phyloP scores from a whole-genome alignment of 495 filamentous ascomycete genomes.

The Pseudevernia furfuracea region DNA sequence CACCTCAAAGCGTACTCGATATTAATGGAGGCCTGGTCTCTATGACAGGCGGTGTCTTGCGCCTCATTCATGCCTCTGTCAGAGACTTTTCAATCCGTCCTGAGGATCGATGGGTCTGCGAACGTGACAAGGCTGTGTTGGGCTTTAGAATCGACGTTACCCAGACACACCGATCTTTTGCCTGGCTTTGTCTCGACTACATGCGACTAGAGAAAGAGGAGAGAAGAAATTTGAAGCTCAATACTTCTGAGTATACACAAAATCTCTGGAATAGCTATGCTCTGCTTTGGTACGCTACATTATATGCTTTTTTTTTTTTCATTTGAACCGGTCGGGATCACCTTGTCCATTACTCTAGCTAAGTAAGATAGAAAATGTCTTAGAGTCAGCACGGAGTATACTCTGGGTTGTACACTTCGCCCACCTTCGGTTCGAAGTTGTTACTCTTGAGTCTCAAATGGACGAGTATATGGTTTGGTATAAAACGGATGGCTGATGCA shows the following conservation, averaged over 20 bases:
- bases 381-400: neutral
- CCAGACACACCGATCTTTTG: neutral
- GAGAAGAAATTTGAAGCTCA: neutral
- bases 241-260: neutral
- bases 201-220: neutral
- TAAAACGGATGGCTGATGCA: neutral
- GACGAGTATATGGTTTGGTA: neutral
- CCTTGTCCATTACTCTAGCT: conserved; percentile 1
- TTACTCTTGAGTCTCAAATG: neutral
- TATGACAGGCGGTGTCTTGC: neutral
- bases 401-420: neutral
- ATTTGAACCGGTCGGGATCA: neutral
- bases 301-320: neutral
- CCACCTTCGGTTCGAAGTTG: neutral
- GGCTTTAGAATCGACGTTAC: neutral
- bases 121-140: neutral
- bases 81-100: neutral
- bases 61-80: neutral
- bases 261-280: neutral
- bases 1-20: neutral
- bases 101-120: conserved; percentile 1
- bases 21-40: neutral
- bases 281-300: neutral
- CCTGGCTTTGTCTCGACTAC: conserved; percentile 4
- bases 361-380: neutral